These are phyloP conservation scores for Phaeoacremonium minimum DNA, from an alignment of 2,329 filamentous ascomycete genomes.

Conservation along the genomic window DNA sequence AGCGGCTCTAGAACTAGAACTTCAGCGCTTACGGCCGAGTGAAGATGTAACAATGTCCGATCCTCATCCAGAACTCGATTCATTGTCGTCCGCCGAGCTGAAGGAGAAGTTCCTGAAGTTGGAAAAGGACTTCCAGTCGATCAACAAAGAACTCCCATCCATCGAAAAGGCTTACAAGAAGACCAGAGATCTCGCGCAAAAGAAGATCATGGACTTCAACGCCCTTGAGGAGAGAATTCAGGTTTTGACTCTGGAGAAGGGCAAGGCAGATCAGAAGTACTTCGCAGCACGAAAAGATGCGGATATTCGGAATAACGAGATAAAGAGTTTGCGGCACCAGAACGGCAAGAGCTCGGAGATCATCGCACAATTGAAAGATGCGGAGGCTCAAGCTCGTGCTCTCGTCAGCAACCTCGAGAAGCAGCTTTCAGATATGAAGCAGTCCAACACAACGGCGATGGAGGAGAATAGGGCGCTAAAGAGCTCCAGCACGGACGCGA, in stretches of 20 bases:
- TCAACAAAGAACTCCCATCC: slow-evolving; percentile 82
- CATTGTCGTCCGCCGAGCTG: slow-evolving; percentile 66
- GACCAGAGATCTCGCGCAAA: slow-evolving; percentile 76
- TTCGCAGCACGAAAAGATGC: slow-evolving; percentile 94
- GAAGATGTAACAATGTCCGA: slow-evolving; percentile 43
- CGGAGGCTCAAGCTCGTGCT: slow-evolving; percentile 72
- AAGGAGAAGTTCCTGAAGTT: slow-evolving; percentile 69
- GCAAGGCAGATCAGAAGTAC: slow-evolving; percentile 96
- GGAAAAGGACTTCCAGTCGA: slow-evolving; percentile 74
- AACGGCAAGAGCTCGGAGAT: slow-evolving; percentile 91
- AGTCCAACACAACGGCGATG: slow-evolving; percentile 67
- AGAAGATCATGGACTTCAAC: slow-evolving; percentile 77
- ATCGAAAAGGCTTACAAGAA: slow-evolving; percentile 91
- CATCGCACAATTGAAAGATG: slow-evolving; percentile 87
- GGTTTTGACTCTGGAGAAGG: slow-evolving; percentile 78
- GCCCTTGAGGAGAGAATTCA: slow-evolving; percentile 74
- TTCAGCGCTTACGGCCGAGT: slow-evolving; percentile 61
- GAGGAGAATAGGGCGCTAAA: slow-evolving; percentile 74
- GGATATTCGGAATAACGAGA: slow-evolving; percentile 77
- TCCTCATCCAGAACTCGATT: slow-evolving; percentile 45
- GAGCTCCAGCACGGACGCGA: slow-evolving; percentile 64
- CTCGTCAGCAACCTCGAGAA: slow-evolving; percentile 85
- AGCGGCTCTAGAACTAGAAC: slow-evolving; percentile 73
- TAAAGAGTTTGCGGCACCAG: slow-evolving; percentile 73
- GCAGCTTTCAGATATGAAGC: slow-evolving; percentile 78